Conservation (phyloP, 2,329 filamentous ascomycete species). For the Alternaria sp. region DNA sequence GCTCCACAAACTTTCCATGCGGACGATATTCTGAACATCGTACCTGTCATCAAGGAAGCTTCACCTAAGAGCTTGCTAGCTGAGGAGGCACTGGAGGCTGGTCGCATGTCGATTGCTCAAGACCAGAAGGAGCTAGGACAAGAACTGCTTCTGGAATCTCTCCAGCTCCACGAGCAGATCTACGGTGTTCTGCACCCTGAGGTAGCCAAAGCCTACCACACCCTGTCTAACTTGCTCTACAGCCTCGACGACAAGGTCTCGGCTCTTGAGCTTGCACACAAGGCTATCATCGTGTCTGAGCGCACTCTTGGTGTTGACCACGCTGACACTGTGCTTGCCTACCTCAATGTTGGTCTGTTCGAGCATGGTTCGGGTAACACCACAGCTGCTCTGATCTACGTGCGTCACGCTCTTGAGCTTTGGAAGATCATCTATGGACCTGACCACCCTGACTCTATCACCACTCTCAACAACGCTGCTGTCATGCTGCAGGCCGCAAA, state of each 20-base stretch:
- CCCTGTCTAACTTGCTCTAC: constrained; percentile 94
- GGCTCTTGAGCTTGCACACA: constrained; percentile 92
- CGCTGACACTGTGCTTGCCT: constrained; percentile 91
- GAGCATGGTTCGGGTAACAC: constrained; percentile 93
- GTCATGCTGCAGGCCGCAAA: constrained; percentile 98
- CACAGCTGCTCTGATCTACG: constrained; percentile 83
- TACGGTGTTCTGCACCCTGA: constrained; percentile 97
- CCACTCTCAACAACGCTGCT: constrained; percentile 96
- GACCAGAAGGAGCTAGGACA: constrained; percentile 95
- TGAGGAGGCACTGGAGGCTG: constrained; percentile 94
- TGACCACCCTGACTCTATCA: constrained; percentile 96
- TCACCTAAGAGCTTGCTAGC: constrained; percentile 88
- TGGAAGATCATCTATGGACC: constrained; percentile 98
- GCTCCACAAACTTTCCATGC: constrained; percentile 73
- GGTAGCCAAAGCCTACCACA: constrained; percentile 94
- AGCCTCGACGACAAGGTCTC: constrained; percentile 97
- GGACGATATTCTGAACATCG: constrained; percentile 89
- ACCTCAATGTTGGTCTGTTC: constrained; percentile 94
- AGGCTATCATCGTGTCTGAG: constrained; percentile 95
- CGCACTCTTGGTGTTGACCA: constrained; percentile 93
- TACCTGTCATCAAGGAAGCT: constrained; percentile 95
- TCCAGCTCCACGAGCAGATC: constrained; percentile 97
- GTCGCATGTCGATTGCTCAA: constrained; percentile 93
- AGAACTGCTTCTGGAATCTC: constrained; percentile 92
- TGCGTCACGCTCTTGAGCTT: constrained; percentile 89